Evolutionary conservation across 1,284 basidiomycete species (phyloP).

Genomic region (Dichomitus squalens): DNA sequence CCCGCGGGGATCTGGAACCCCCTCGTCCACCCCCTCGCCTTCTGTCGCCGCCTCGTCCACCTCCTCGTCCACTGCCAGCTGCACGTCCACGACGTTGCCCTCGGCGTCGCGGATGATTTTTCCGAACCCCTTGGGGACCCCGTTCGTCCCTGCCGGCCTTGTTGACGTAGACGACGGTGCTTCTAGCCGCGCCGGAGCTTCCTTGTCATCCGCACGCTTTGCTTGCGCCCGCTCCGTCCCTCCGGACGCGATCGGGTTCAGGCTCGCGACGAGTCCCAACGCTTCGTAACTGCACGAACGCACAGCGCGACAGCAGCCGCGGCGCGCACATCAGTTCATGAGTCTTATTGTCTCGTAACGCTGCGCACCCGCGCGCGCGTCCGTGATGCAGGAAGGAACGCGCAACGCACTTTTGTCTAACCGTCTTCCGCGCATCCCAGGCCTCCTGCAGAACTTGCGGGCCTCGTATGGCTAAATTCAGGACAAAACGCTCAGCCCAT

Average conservation of each 20-base stretch:
- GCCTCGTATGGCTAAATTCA: constrained; percentile 71
- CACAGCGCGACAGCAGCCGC: constrained; percentile 12
- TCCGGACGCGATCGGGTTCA: constrained; percentile 66
- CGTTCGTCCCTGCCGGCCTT: constrained; percentile 7
- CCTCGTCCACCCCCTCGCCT: constrained; percentile 29
- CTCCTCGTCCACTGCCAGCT: constrained; percentile 62
- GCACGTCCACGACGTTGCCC: constrained; percentile 80
- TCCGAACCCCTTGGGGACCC: constrained; percentile 76
- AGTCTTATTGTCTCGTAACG: constrained; percentile 14
- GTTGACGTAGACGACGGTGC: constrained; percentile 18
- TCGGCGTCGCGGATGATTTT: constrained; percentile 83
- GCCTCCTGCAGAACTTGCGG: constrained; percentile 82
- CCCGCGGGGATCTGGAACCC: constrained; percentile 27
- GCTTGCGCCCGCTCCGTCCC: constrained; percentile 47
- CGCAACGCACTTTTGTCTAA: constrained; percentile 85
- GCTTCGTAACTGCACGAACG: constrained; percentile 66
- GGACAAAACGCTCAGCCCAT: constrained; percentile 16
- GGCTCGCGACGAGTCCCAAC: constrained; percentile 70
- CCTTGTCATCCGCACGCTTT: constrained; percentile 13
- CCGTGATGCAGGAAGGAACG: no score
- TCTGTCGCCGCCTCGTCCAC: constrained; percentile 29
- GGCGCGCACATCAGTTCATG: constrained; percentile 7
- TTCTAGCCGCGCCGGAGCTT: constrained; percentile 1
- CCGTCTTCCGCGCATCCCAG: constrained; percentile 90
- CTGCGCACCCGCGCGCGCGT: constrained; percentile 7